These are phyloP conservation scores for Phytophthora foliorum DNA, from an alignment of 352 stramenopile genomes.

Conservation along the genomic window DNA sequence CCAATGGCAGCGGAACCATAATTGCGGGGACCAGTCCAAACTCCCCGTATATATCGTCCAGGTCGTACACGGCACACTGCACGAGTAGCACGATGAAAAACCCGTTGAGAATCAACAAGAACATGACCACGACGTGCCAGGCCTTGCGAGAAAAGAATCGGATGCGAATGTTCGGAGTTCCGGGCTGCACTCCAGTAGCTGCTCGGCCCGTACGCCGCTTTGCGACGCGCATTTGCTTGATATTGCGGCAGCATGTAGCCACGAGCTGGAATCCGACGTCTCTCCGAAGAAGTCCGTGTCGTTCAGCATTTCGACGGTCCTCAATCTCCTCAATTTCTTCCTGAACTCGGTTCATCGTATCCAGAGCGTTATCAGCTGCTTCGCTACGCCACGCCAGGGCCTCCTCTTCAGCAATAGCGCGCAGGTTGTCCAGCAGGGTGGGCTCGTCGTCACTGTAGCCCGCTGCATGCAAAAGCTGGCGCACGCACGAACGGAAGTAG, in stretches of 20 bases:
- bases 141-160: conserved; percentile 67
- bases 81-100: conserved; percentile 72
- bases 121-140: conserved; percentile 69
- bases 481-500: conserved; percentile 49
- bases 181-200: conserved; percentile 18
- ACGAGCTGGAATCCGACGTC: conserved; percentile 32
- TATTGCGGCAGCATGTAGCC: conserved; percentile 26
- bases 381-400: conserved; percentile 21
- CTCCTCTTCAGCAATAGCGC: conserved; percentile 31
- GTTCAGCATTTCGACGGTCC: conserved; percentile 18
- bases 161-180: conserved; percentile 29
- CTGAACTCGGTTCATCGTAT: conserved; percentile 27
- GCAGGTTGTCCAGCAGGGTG: conserved; percentile 12
- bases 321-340: conserved; percentile 34
- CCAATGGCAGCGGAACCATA: conserved; percentile 47
- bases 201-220: conserved; percentile 13
- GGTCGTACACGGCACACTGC: conserved; percentile 68
- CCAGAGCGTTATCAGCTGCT: conserved; percentile 23
- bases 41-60: conserved; percentile 44
- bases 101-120: conserved; percentile 76
- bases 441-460: conserved; percentile 28
- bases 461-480: conserved; percentile 39
- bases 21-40: conserved; percentile 38
- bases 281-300: conserved; percentile 23
- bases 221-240: conserved; percentile 1